Evolutionary conservation across 2,329 filamentous ascomycete genomes (phyloP).

Genomic region (Harringtonia aguacate): DNA sequence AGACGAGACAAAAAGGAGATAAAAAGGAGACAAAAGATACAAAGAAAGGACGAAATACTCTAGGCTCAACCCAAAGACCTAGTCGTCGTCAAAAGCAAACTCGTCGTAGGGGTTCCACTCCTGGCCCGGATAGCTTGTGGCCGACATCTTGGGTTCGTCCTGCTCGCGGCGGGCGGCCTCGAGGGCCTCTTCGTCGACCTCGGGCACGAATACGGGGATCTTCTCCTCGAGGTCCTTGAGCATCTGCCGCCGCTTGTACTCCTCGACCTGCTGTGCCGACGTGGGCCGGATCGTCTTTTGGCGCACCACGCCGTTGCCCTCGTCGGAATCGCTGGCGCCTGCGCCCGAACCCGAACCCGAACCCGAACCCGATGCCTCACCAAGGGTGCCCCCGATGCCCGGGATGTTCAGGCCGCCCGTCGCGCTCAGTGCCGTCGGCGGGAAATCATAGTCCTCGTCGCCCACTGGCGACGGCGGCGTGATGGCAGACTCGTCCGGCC

Average conservation of each 20-base stretch:
- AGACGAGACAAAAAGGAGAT: background rate
- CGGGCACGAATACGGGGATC: constrained; percentile 29
- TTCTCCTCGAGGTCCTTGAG: constrained; percentile 41
- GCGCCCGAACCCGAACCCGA: background rate
- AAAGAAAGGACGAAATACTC: no score
- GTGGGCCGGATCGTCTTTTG: constrained; percentile 17
- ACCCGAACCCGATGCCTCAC: background rate
- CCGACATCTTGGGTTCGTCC: constrained; percentile 48
- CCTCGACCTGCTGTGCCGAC: constrained; percentile 25
- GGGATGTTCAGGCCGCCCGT: constrained; percentile 9
- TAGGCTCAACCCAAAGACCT: background rate
- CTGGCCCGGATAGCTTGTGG: constrained; percentile 59
- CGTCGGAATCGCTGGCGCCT: constrained; percentile 6
- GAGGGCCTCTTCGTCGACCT: constrained; percentile 14
- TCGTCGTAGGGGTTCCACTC: constrained; percentile 52
- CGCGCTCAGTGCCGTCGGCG: background rate
- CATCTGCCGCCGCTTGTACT: constrained; percentile 32
- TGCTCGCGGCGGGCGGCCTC: constrained; percentile 24
- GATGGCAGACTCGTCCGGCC: background rate
- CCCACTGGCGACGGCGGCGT: constrained; percentile 25
- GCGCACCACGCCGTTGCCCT: constrained; percentile 12
- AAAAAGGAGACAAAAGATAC: background rate
- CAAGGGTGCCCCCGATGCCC: constrained; percentile 1
- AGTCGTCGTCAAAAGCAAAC: constrained; percentile 19
- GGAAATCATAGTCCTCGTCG: constrained; percentile 25